Evolutionary conservation across 73 alveolate species (phyloP).

Genomic region (Paramecium sonneborni): DNA sequence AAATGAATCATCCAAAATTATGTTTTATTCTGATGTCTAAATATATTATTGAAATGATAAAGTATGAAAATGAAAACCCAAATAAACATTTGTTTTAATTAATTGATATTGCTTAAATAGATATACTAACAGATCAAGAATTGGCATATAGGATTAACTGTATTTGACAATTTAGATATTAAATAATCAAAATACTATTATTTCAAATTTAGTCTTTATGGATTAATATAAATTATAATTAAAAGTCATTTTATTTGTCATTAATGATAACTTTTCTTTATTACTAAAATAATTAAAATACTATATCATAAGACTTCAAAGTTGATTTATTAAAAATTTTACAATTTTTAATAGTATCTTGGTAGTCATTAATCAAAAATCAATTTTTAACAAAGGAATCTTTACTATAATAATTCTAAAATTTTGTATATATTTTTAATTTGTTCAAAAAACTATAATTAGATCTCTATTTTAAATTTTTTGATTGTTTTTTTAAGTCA

Average conservation of each 20-base stretch:
- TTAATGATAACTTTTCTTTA: not conserved
- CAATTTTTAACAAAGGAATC: too few relatives aligned
- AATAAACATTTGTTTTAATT: constrained; percentile 19
- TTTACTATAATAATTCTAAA: too few relatives aligned
- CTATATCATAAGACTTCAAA: too few relatives aligned
- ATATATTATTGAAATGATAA: not conserved
- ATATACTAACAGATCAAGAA: not conserved
- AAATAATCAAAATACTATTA: not conserved
- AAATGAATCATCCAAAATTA: constrained; percentile 4
- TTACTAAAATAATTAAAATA: not conserved
- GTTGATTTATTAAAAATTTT: too few relatives aligned
- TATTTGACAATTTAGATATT: not conserved
- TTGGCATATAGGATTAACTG: not conserved
- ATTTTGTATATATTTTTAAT: too few relatives aligned
- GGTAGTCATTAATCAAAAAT: too few relatives aligned
- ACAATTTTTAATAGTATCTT: too few relatives aligned
- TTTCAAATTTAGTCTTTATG: not conserved
- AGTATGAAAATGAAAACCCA: constrained; percentile 16
- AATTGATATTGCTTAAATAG: not conserved
- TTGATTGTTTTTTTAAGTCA: not conserved
- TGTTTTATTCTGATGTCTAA: not conserved
- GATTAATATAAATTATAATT: not conserved
- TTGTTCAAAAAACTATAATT: too few relatives aligned
- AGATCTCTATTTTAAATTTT: not conserved
- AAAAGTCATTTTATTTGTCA: not conserved